phyloP scores from a whole-genome alignment of 768 basidiomycete genomes.

The Pilatotrama ljubarskyi region DNA sequence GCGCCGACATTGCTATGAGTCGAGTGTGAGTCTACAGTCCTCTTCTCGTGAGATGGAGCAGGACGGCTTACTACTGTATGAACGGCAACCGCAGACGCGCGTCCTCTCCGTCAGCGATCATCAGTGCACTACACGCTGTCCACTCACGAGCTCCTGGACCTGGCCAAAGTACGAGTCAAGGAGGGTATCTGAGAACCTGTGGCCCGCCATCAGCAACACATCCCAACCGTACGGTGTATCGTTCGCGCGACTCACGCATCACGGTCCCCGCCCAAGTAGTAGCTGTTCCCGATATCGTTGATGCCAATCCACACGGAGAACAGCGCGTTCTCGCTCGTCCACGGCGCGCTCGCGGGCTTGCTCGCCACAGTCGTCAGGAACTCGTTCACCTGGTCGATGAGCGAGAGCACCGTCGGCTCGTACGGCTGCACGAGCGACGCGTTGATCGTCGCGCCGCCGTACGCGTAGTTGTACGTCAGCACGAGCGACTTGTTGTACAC shows the following conservation, averaged over 20 bases:
- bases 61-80: conserved; percentile 3
- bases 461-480: conserved; percentile 66
- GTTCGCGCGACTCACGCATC: conserved; percentile 40
- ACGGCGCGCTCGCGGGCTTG: conserved; percentile 52
- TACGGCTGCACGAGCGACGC: conserved; percentile 56
- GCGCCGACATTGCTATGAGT: conserved; percentile 49
- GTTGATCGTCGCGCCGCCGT: conserved; percentile 67
- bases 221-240: background rate
- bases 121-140: too few relatives aligned
- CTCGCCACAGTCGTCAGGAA: conserved; percentile 49
- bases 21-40: conserved; percentile 32
- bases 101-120: background rate
- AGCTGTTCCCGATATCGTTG: conserved; percentile 66
- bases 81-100: background rate
- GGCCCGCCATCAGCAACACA: background rate
- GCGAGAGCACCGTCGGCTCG: conserved; percentile 48
- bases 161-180: conserved; percentile 51
- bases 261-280: conserved; percentile 46
- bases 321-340: conserved; percentile 56
- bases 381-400: conserved; percentile 62
- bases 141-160: conserved; percentile 48
- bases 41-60: background rate
- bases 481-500: conserved; percentile 53
- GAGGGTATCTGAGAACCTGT: conserved; percentile 49
- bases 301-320: conserved; percentile 75